Evolutionary conservation across 2,329 filamentous ascomycete genomes (phyloP), one percentile per base, ranked within the genome.

Genomic region (Xylariaceae sp.): DNA sequence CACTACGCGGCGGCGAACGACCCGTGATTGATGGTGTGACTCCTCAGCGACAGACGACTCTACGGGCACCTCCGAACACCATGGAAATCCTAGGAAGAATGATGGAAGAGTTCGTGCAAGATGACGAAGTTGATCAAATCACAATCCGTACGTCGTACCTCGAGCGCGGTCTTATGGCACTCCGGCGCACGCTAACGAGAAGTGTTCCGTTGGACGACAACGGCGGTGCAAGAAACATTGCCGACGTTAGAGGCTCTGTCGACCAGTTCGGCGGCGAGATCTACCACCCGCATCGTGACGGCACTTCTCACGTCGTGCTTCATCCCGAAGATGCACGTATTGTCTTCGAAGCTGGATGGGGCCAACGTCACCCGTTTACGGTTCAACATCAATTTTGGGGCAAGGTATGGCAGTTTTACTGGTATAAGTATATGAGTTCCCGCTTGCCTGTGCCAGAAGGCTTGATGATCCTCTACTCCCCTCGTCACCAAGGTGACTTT

Each of bases 261-360:
- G 42, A 49, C 33, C 19, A 41, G 5, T 54, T 44, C 22, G 52
- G 53, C 11, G 53, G 55, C 9, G 53, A 55, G 44, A 44, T 57
- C 11, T 33, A 14, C 6, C 55, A 55, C 39, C 10, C 30, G 1
- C 49, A 56, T 42, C 44, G 46, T 12, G 79, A 82, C 52, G 76
- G 76, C 9, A 75, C 71, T 5, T 57, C 82, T 64, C 81, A 84
- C 62, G 63, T 82, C 48, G 78, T 75, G 10, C 68, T 84, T 33
- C 78, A 82, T 55, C 79, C 79, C 0, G 71, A 72, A 14, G 81
- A 84, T 59, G 77, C 75, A 12, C 73, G 72, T 53, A 56, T 73
- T 5, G 70, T 82, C 41, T 63, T 84, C 18, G 76, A 80, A 54
- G 67, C 67, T 6, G 77, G 79, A 0, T 83, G 80, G 80, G 81